Base-by-base conservation (phyloP, 352 stramenopile species). In the Phytophthora sojae region DNA sequence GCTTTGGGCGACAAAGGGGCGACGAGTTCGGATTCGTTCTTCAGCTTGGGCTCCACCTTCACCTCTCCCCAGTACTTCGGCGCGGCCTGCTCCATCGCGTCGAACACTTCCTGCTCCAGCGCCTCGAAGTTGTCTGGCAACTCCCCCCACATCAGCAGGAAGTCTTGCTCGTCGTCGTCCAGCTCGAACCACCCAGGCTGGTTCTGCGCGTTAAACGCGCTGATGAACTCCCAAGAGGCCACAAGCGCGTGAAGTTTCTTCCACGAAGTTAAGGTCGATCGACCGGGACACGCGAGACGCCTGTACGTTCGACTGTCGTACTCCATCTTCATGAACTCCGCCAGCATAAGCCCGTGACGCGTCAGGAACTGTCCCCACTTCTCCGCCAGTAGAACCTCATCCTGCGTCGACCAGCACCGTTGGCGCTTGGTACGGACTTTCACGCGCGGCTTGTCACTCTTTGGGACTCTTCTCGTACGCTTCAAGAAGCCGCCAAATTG, bases 171-270 rank as follows among this genome's bases (percentile, higher is more conserved):
- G 0, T 23, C 11, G 8, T 77, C 69, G 19, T 23, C 44, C 6
- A 77, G 52, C 19, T 70, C 60, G 56, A 77, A 77, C 69, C 69
- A 77, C n/a, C 69, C 69, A 17, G 69, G 64, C 4, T 63, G 45
- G 32, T 73, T 54, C 4, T 61, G 15, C 3, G 3, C 25, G 15
- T 73, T 74, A 29, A 77, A 77, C 3, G 37, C 23, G 23, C 21
- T 35, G 11, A 77, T 73, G 25, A 77, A 74, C 4, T 21, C 30
- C 57, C 67, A 73, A 2, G 69, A 73, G 35, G 6, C 56, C 30
- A 77, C 30, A n/a, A 77, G 30, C 7, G 51, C 54, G 4, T 59
- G 54, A 6, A 56, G n/a, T 17, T 77, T 77, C 23, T 60, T 39
- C 69, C 57, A 77, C 29, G 58, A n/a, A 1, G 54, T 19, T 15